Evolutionary conservation across 2,329 filamentous ascomycete species (phyloP).

Genomic region (Tothia fuscella): DNA sequence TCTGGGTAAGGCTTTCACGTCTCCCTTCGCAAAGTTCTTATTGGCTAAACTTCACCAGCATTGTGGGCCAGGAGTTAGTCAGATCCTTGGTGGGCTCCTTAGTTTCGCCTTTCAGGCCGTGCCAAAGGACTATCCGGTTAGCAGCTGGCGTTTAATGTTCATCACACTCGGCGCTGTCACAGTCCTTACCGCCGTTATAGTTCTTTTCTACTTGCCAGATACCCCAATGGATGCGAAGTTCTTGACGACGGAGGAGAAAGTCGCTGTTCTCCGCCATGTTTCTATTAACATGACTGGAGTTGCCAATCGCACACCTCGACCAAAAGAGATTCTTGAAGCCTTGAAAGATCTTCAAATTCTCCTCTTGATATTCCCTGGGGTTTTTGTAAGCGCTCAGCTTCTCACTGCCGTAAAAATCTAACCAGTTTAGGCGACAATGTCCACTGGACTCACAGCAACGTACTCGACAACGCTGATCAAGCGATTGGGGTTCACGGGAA

Average conservation of each 20-base stretch:
- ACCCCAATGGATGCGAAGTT: constrained; percentile 19
- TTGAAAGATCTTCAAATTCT: neutral
- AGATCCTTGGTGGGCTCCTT: constrained; percentile 37
- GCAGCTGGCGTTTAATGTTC: constrained; percentile 42
- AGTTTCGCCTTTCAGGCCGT: constrained; percentile 41
- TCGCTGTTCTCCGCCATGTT: constrained; percentile 34
- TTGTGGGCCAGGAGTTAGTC: constrained; percentile 14
- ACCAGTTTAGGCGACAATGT: neutral
- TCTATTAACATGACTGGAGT: constrained; percentile 48
- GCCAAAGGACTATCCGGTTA: neutral
- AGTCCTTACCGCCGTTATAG: constrained; percentile 23
- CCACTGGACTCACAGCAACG: constrained; percentile 17
- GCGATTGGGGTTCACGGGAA: constrained; percentile 34
- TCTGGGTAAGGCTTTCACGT: too few relatives aligned
- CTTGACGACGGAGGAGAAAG: constrained; percentile 19
- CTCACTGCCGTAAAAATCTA: neutral
- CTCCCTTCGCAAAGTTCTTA: too few relatives aligned
- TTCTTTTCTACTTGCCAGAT: constrained; percentile 20
- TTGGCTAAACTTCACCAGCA: too few relatives aligned
- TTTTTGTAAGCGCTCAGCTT: neutral
- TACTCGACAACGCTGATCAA: constrained; percentile 44
- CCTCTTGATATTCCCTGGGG: neutral
- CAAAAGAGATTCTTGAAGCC: constrained; percentile 1
- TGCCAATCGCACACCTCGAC: constrained; percentile 23
- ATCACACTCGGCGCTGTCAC: constrained; percentile 34